Conservation (phyloP, 2,329 filamentous ascomycete species). For the Saccharata proteae region DNA sequence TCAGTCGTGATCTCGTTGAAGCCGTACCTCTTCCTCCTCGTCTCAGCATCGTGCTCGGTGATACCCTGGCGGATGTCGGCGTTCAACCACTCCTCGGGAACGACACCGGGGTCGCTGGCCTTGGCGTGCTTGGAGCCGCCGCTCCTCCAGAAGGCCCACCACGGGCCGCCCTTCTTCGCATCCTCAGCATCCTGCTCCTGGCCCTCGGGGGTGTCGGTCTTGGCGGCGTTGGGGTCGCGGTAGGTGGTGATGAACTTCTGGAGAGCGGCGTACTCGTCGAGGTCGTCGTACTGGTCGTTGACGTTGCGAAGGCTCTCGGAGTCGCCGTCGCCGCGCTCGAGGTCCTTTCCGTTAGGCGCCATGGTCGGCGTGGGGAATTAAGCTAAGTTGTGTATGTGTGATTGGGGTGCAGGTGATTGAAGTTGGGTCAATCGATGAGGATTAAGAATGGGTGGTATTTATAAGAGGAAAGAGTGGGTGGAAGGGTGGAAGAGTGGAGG, state of each 20-base stretch:
- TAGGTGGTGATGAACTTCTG: conserved; percentile 58
- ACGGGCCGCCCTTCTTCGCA: conserved; percentile 39
- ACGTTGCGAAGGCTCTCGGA: background rate
- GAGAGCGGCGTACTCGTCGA: conserved; percentile 53
- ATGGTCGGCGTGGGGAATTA: conserved; percentile 2
- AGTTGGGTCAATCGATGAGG: too few relatives aligned
- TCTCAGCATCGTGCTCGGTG: conserved; percentile 45
- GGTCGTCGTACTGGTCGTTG: conserved; percentile 25
- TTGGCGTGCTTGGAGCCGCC: conserved; percentile 18
- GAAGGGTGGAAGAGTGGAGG: too few relatives aligned
- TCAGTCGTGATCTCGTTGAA: conserved; percentile 63
- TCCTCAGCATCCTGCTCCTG: conserved; percentile 29
- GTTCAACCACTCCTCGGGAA: conserved; percentile 50
- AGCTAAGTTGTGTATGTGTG: background rate
- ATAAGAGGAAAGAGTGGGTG: too few relatives aligned
- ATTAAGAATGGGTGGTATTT: too few relatives aligned
- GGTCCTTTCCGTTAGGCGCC: conserved; percentile 6
- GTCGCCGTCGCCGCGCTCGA: conserved; percentile 6
- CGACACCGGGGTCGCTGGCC: conserved; percentile 24
- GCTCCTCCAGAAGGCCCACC: conserved; percentile 47
- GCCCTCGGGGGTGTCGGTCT: conserved; percentile 12
- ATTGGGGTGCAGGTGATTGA: too few relatives aligned
- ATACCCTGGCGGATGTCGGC: conserved; percentile 58
- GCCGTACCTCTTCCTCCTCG: conserved; percentile 52
- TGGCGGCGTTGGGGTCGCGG: conserved; percentile 43